A percentile compares a stretch with the other conserved stretches of the same genome.
Conservation (phyloP, 257 asterid species). For the Mitragyna speciosa region DNA sequence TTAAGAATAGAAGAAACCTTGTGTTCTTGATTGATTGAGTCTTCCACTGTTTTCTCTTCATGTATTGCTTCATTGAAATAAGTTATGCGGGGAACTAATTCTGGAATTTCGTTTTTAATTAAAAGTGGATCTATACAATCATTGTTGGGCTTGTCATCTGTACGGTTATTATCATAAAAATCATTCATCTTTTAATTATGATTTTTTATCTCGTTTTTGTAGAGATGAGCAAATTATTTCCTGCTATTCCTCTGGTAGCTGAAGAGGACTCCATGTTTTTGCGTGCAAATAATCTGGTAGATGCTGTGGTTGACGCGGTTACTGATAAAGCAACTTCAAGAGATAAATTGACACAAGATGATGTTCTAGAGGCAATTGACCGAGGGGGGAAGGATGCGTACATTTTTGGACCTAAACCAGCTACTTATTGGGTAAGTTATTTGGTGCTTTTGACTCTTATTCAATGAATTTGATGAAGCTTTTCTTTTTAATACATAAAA, state of each 20-base stretch:
- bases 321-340: slow-evolving; percentile 40
- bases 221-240: slow-evolving; percentile 77
- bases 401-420: slow-evolving; percentile 60
- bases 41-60: neutral
- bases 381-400: slow-evolving; percentile 86
- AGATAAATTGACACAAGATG: slow-evolving; percentile 48
- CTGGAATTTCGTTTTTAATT: neutral
- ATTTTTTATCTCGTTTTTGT: slow-evolving; percentile 18
- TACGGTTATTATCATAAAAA: neutral
- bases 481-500: neutral
- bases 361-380: slow-evolving; percentile 76
- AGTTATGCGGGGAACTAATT: neutral
- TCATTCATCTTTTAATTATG: slow-evolving; percentile 5
- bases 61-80: neutral
- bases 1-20: neutral
- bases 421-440: slow-evolving; percentile 86
- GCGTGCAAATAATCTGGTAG: slow-evolving; percentile 69
- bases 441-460: neutral
- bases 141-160: neutral
- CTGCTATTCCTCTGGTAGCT: slow-evolving; percentile 88
- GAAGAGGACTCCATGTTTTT: slow-evolving; percentile 90
- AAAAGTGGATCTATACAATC: neutral
- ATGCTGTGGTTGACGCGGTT: slow-evolving; percentile 64
- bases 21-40: neutral
- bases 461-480: slow-evolving; percentile 3